Evolutionary conservation across 768 basidiomycete species (phyloP).

Genomic region (Crepidotus variabilis): DNA sequence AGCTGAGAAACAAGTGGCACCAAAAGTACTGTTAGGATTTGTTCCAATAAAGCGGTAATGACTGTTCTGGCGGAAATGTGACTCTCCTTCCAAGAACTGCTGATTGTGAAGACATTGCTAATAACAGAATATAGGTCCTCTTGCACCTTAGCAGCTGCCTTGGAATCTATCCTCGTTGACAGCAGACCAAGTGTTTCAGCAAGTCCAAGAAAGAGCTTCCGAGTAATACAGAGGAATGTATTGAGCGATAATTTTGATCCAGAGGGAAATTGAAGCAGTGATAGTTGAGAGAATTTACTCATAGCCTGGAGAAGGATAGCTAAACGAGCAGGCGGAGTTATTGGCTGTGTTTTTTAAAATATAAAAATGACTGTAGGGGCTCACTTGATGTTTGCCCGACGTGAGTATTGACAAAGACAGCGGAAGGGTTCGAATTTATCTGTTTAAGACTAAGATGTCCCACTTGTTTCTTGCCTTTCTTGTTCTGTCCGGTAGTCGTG

Average conservation of each 20-base stretch:
- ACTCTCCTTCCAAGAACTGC: not conserved
- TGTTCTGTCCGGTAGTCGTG: not conserved
- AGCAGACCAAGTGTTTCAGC: not conserved
- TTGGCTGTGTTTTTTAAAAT: too few relatives aligned
- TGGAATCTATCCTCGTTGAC: not conserved
- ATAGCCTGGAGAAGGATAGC: not conserved
- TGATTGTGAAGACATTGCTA: not conserved
- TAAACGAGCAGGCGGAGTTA: not conserved
- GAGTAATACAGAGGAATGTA: not conserved
- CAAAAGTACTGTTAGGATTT: slow-evolving; percentile 6
- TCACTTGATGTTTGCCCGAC: too few relatives aligned
- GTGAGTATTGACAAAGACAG: not conserved
- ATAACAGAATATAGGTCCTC: not conserved
- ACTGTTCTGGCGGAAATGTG: not conserved
- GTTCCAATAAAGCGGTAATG: not conserved
- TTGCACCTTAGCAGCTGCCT: not conserved
- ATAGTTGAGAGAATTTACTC: not conserved
- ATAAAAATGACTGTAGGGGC: too few relatives aligned
- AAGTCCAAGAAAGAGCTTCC: not conserved
- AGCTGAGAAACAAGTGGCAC: not conserved
- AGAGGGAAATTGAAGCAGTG: not conserved
- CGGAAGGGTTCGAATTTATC: slow-evolving; percentile 24
- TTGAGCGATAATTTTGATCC: not conserved
- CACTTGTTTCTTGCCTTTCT: slow-evolving; percentile 2
- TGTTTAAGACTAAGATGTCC: slow-evolving; percentile 16